phyloP scores from a whole-genome alignment of 1,284 basidiomycete genomes.

The Fomitopsis betulina region DNA sequence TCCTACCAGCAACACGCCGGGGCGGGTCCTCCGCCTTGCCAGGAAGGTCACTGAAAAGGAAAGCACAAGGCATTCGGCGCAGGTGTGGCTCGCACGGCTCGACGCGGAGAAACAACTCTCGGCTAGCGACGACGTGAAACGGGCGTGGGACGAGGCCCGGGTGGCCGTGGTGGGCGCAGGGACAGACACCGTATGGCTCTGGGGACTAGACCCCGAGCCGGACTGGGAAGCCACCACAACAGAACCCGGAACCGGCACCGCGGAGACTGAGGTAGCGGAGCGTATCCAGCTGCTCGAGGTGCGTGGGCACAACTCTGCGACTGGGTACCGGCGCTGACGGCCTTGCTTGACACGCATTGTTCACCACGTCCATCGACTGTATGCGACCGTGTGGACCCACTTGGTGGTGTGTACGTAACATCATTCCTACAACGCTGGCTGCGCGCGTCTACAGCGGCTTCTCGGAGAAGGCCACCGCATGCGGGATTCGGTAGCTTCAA shows the following conservation, averaged over 20 bases:
- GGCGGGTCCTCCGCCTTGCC: slow-evolving; percentile 37
- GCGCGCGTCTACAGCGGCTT: slow-evolving; percentile 31
- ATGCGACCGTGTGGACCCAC: background rate
- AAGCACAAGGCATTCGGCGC: slow-evolving; percentile 26
- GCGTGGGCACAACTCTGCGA: slow-evolving; percentile 9
- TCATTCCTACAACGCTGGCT: background rate
- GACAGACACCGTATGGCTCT: slow-evolving; percentile 43
- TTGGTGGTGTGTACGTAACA: background rate
- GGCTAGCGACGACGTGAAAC: slow-evolving; percentile 20
- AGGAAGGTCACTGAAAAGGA: slow-evolving; percentile 36
- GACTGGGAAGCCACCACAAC: background rate
- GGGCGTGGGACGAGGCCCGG: slow-evolving; percentile 41
- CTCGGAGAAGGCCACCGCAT: slow-evolving; percentile 45
- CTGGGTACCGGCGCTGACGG: background rate
- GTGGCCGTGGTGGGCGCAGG: slow-evolving; percentile 30
- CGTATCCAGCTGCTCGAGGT: slow-evolving; percentile 35
- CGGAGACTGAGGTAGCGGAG: slow-evolving; percentile 17
- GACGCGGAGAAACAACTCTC: slow-evolving; percentile 36
- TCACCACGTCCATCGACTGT: background rate
- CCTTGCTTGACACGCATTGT: background rate
- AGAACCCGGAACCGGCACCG: slow-evolving; percentile 16
- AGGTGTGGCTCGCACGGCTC: slow-evolving; percentile 52
- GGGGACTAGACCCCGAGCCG: slow-evolving; percentile 34
- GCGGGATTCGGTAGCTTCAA: slow-evolving; percentile 31
- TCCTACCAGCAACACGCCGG: slow-evolving; percentile 25